Evolutionary conservation across 2,329 filamentous ascomycete genomes (phyloP), one percentile per base, ranked within the genome.

Genomic region (Penicillium sp.): DNA sequence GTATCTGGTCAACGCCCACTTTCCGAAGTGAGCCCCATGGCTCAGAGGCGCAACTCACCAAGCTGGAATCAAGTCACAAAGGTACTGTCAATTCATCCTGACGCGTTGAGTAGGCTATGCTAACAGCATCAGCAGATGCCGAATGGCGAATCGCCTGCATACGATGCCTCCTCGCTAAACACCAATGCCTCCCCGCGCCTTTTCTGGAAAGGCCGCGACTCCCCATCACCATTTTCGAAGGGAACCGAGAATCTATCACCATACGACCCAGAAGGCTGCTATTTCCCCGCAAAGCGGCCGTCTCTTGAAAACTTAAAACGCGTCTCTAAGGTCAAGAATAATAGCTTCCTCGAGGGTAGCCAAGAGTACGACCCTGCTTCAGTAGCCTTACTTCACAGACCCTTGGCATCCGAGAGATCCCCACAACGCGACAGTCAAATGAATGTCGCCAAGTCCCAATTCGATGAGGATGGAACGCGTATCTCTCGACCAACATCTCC

Each of bases 241-340:
- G 80, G 77, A 54, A 72, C 74, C 3, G 91, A 96, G 72, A 95
- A 95, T 72, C 78, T 75, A 39, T 69, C 78, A 49, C 83, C 73
- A 47, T 72, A 72, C 52, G 77, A 82, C 57, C 77, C 80, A 50
- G 78, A 82, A 42, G 77, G 80, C 36, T 83, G 87, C 10, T 82
- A 85, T 7, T 86, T 86, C 38, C 84, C 88, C 18, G 85, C 83
- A 50, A 87, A 89, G 64, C 86, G 92, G 66, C 88, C 89, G 38
- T 97, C 92, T 14, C 91, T 99, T 59, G 93, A 99, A 79, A 91
- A 91, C 65, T 80, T 99, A 52, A 95, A 96, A 75, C 89, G 86
- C 68, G 91, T 90, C 28, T 95, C 92, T 47, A 87, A 93, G 53
- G 93, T 99, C 64, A 95, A 92, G 79, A 97, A 95, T 76, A 96